A percentile compares a stretch with the other conserved stretches of the same genome.
Conservation (phyloP, 2,329 filamentous ascomycete genomes). For the Sarocladiaceae sp. region DNA sequence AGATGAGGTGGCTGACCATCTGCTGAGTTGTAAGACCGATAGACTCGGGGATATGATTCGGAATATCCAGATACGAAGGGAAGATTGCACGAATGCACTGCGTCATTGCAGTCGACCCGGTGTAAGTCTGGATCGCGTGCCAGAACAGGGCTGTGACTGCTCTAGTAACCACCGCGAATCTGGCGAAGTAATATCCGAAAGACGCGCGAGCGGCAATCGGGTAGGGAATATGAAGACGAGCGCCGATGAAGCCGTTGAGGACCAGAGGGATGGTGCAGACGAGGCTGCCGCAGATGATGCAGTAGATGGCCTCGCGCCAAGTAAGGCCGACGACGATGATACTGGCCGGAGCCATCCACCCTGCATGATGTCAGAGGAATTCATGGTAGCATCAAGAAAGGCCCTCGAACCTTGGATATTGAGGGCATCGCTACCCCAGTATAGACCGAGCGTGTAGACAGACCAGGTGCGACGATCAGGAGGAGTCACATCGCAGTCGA, state of each 20-base stretch:
- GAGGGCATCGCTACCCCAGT: constrained; percentile 30
- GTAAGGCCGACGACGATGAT: constrained; percentile 28
- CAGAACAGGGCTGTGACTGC: constrained; percentile 43
- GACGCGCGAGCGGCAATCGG: constrained; percentile 26
- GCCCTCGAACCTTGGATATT: constrained; percentile 26
- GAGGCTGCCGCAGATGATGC: constrained; percentile 13
- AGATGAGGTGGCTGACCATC: constrained; percentile 50
- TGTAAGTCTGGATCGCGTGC: constrained; percentile 62
- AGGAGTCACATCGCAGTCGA: constrained; percentile 13
- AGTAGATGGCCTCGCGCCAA: constrained; percentile 37
- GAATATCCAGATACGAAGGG: constrained; percentile 46
- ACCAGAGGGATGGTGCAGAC: constrained; percentile 42
- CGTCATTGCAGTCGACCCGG: constrained; percentile 46
- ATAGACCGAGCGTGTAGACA: constrained; percentile 27
- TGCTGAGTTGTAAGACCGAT: constrained; percentile 50
- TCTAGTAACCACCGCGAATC: constrained; percentile 29
- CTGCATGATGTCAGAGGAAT: too few species aligned
- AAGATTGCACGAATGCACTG: constrained; percentile 40
- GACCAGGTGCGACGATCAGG: constrained; percentile 24
- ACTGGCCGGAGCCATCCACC: constrained; percentile 28
- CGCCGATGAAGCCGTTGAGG: constrained; percentile 28
- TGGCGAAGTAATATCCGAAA: constrained; percentile 30
- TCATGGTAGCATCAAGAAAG: too few species aligned
- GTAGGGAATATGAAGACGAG: constrained; percentile 27
- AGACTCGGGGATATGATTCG: constrained; percentile 42